These are phyloP conservation scores for Arthrobotrys sinensis DNA, from an alignment of 2,329 filamentous ascomycete species.

Conservation along the genomic window DNA sequence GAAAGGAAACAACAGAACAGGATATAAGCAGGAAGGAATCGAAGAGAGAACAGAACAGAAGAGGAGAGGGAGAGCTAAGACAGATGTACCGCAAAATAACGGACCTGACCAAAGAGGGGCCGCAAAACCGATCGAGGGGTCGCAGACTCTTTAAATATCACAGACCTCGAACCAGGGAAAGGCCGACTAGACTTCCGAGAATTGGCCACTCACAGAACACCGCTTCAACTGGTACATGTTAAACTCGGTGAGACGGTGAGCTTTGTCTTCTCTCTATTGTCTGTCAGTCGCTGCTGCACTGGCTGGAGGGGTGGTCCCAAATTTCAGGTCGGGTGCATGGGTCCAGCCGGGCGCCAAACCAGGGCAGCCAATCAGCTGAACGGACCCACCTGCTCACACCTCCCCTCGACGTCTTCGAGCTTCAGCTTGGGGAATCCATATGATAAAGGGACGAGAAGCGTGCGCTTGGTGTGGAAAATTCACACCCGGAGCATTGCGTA, in stretches of 20 bases:
- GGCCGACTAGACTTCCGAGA: not conserved
- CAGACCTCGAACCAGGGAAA: constrained; percentile 17
- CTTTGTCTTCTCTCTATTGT: constrained; percentile 3
- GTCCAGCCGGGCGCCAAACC: constrained; percentile 60
- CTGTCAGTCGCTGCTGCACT: constrained; percentile 6
- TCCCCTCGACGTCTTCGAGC: constrained; percentile 14
- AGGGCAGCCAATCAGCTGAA: constrained; percentile 59
- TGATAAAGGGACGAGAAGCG: not conserved
- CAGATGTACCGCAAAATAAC: constrained; percentile 29
- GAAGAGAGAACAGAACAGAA: not conserved
- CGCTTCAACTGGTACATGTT: not conserved
- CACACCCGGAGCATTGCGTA: constrained; percentile 33
- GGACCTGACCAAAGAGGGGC: constrained; percentile 24
- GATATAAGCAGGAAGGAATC: not conserved
- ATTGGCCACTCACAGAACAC: constrained; percentile 31
- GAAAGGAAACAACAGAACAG: not conserved
- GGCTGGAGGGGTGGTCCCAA: constrained; percentile 30
- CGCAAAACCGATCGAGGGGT: constrained; percentile 26
- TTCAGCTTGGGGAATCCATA: constrained; percentile 24
- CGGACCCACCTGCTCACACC: constrained; percentile 46
- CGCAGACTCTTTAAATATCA: constrained; percentile 57
- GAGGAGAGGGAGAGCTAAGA: constrained; percentile 13
- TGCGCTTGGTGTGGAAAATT: constrained; percentile 52
- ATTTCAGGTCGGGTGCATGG: constrained; percentile 59
- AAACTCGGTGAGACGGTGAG: constrained; percentile 9